Percentiles rank a stretch among this genome's conserved stretches.
Evolutionary conservation across 2,329 filamentous ascomycete genomes (phyloP).

Genomic region (Trichoderma atrobrunneum): DNA sequence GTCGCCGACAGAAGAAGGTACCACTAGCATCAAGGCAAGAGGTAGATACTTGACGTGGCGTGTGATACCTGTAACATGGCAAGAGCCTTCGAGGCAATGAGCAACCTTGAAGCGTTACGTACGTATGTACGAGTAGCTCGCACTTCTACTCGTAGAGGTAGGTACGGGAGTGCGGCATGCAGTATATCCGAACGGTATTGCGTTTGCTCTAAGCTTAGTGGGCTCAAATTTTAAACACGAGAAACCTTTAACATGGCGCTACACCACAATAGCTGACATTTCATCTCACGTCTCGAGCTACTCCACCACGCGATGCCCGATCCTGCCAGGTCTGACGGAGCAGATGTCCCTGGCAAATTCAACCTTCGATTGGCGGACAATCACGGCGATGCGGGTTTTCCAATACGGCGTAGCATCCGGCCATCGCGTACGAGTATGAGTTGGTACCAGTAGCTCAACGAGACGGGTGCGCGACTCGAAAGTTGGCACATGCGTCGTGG

Average conservation of each 20-base stretch:
- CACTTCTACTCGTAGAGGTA: not conserved
- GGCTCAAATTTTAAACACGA: constrained; percentile 7
- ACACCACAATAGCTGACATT: not conserved
- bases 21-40: not conserved
- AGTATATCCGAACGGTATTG: constrained; percentile 2
- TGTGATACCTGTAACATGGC: not conserved
- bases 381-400: not conserved
- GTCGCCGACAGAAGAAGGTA: not conserved
- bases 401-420: not conserved
- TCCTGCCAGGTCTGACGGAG: not conserved
- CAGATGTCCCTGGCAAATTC: not conserved
- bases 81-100: not conserved
- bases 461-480: not conserved
- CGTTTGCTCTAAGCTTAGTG: not conserved
- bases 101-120: not conserved
- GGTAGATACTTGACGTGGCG: not conserved
- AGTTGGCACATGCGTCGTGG: not conserved
- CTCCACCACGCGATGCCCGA: constrained; percentile 10
- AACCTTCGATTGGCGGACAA: not conserved
- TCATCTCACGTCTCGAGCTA: constrained; percentile 3
- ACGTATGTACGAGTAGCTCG: not conserved
- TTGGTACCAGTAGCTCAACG: not conserved
- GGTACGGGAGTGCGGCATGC: not conserved
- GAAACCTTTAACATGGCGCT: not conserved
- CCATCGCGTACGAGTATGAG: not conserved